Evolutionary conservation across 2,329 filamentous ascomycete genomes (phyloP).

Genomic region (Sordariomycetes sp.): DNA sequence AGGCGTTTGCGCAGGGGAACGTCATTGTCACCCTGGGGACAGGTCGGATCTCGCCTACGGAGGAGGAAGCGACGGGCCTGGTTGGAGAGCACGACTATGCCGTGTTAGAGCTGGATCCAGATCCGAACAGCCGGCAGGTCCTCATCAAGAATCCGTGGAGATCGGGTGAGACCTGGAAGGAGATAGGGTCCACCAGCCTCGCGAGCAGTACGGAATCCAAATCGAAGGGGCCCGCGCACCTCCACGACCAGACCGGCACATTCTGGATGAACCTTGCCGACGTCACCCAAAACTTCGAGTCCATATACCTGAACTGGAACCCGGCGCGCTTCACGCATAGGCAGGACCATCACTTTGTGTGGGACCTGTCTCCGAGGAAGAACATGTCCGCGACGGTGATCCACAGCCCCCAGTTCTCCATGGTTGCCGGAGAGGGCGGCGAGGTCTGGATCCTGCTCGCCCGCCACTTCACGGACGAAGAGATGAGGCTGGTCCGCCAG

Average conservation of each 20-base stretch:
- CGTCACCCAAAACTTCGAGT: conserved; percentile 85
- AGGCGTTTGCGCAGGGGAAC: conserved; percentile 65
- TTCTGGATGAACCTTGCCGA: conserved; percentile 92
- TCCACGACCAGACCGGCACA: conserved; percentile 44
- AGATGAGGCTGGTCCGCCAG: conserved; percentile 44
- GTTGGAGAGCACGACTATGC: conserved; percentile 92
- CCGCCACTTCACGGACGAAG: conserved; percentile 69
- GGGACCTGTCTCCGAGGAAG: conserved; percentile 48
- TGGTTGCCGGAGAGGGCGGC: conserved; percentile 46
- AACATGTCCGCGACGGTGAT: conserved; percentile 44
- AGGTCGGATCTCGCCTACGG: conserved; percentile 63
- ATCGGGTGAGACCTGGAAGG: conserved; percentile 26
- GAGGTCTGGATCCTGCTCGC: conserved; percentile 76
- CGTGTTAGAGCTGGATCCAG: conserved; percentile 64
- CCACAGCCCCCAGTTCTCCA: conserved; percentile 62
- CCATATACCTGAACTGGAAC: conserved; percentile 96
- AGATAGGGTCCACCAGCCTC: conserved; percentile 26
- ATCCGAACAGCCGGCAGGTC: conserved; percentile 52
- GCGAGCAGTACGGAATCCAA: background rate
- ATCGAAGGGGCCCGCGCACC: background rate
- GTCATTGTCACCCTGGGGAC: conserved; percentile 87
- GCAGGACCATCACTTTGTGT: conserved; percentile 84
- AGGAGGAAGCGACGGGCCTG: conserved; percentile 72
- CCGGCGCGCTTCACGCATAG: conserved; percentile 70
- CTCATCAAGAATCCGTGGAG: conserved; percentile 96